Evolutionary conservation across 345 rosid species (phyloP), one percentile per base, ranked within the genome.

Genomic region (Eucalyptus dawsonii): DNA sequence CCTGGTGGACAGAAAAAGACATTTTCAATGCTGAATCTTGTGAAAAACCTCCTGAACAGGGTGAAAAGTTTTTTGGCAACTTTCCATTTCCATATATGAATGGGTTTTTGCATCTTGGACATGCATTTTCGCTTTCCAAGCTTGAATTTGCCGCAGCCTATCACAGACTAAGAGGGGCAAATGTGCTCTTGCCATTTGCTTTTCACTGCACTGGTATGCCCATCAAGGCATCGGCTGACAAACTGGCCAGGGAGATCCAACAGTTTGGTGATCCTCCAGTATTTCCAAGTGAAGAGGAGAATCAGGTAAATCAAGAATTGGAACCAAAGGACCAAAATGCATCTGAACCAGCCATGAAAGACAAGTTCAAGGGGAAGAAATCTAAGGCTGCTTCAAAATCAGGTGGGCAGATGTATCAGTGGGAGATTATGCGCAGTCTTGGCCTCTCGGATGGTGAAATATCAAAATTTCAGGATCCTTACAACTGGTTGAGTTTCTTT

Each of bases 201-300:
- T 97, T 97, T 86, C 99, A 97, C 88, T 96, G 99, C 89, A 97
- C 99, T 42, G 99, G 99, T 65, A 97, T 97, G 99, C 99, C 99
- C 9, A 97, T 97, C 51, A 97, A 97, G 94, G 99, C 99, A 56
- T 94, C 99, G 5, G 99, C 99, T 8, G 99, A 96, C 93, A 97
- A 97, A 88, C 98, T 97, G 88, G 91, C 92, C 14, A 92, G 98
- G 44, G 99, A 97, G 92, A 93, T 96, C 34, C 76, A 95, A 49
- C 90, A 88, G 92, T 97, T 93, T 85, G 99, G 99, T 25, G 65
- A 96, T 69, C 99, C 99, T 44, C 99, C 99, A 2, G 90, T 92
- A 11, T 97, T 97, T 54, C 51, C 90, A 81, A 90, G 88, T n/a
- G 92, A 93, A 56, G 94, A 29, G 37, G 95, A 91, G 87, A 93